These are phyloP conservation scores for Pyrus hybrid DNA, from an alignment of 331 rosid genomes.

Conservation along the genomic window DNA sequence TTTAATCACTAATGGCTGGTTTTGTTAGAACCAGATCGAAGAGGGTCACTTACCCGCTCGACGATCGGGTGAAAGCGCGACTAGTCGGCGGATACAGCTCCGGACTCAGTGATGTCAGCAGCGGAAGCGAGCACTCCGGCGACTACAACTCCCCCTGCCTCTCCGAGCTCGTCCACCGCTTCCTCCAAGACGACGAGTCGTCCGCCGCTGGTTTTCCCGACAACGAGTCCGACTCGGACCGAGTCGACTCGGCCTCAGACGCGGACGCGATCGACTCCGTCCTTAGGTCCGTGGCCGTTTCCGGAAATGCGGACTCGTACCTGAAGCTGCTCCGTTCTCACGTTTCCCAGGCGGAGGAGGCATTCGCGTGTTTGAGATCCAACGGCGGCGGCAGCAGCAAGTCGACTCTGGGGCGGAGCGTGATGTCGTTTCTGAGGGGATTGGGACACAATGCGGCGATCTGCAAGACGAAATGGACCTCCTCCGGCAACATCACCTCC, in stretches of 20 bases:
- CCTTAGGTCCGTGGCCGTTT: neutral
- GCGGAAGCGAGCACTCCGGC: slow-evolving; percentile 78
- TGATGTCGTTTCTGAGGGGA: slow-evolving; percentile 46
- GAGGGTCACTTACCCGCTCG: slow-evolving; percentile 57
- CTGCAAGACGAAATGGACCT: slow-evolving; percentile 67
- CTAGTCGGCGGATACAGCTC: slow-evolving; percentile 38
- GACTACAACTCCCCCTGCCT: slow-evolving; percentile 38
- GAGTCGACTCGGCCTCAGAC: slow-evolving; percentile 18
- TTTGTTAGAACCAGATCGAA: slow-evolving; percentile 34
- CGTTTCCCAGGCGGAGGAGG: slow-evolving; percentile 19
- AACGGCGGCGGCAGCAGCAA: neutral
- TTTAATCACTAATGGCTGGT: slow-evolving; percentile 11
- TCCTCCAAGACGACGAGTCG: slow-evolving; percentile 33
- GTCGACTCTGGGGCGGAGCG: slow-evolving; percentile 30
- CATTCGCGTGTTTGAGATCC: slow-evolving; percentile 8
- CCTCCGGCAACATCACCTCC: slow-evolving; percentile 30
- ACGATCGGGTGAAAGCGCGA: slow-evolving; percentile 56
- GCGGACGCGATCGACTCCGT: slow-evolving; percentile 21
- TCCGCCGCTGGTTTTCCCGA: neutral
- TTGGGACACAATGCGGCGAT: slow-evolving; percentile 68
- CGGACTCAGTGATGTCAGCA: slow-evolving; percentile 37
- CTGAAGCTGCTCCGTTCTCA: slow-evolving; percentile 15
- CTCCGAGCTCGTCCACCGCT: slow-evolving; percentile 59
- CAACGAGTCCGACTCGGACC: slow-evolving; percentile 19
- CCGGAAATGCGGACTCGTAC: slow-evolving; percentile 16